Conservation (phyloP, 257 asterid species). For the Perilla frutescens region DNA sequence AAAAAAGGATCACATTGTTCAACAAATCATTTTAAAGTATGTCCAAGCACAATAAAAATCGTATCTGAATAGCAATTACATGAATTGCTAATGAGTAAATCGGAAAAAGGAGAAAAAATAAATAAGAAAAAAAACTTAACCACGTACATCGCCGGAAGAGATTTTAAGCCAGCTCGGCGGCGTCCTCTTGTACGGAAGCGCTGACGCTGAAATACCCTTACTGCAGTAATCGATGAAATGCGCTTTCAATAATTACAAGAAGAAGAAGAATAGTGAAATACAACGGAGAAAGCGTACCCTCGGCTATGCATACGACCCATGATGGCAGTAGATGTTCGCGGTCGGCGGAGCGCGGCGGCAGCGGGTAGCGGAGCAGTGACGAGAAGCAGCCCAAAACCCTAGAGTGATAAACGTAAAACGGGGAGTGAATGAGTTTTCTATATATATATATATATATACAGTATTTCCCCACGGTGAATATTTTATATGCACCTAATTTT, state of each 20-base stretch:
- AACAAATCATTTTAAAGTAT: not conserved
- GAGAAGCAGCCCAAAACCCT: slow-evolving; percentile 42
- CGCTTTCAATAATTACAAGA: slow-evolving; percentile 11
- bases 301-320: slow-evolving; percentile 97
- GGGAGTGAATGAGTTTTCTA: not conserved
- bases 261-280: no score
- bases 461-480: no score
- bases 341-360: slow-evolving; percentile 39
- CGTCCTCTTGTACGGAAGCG: slow-evolving; percentile 87
- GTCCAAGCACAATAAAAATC: not conserved
- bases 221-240: slow-evolving; percentile 45
- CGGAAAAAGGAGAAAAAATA: not conserved
- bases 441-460: slow-evolving; percentile 29
- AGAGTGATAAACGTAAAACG: slow-evolving; percentile 11
- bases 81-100: not conserved
- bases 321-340: slow-evolving; percentile 40
- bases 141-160: slow-evolving; percentile 58
- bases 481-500: no score
- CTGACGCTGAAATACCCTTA: slow-evolving; percentile 88
- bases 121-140: not conserved
- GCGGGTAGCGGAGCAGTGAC: slow-evolving; percentile 26
- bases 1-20: not conserved
- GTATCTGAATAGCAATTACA: not conserved
- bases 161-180: slow-evolving; percentile 87
- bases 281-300: slow-evolving; percentile 50